Evolutionary conservation across 257 asterid genomes (phyloP), one percentile per base, ranked within the genome.

Genomic region (Schizonepeta tenuifolia): DNA sequence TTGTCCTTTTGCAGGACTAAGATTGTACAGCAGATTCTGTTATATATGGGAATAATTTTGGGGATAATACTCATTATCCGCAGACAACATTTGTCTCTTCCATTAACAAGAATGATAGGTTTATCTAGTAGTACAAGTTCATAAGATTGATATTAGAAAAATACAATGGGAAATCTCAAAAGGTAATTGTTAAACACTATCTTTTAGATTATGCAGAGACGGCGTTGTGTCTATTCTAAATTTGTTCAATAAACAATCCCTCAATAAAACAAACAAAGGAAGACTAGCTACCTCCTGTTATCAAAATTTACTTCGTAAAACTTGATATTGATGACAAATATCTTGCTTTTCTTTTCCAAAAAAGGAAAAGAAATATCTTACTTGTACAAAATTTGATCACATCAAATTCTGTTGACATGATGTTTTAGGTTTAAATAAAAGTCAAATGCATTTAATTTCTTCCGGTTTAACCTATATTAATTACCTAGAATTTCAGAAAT

Each of bases 1-100:
- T 65, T 44, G 55, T 43, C 69, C 56, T 64, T 64, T 63, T 21
- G 56, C 69, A 64, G 69, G 21, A 35, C 47, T 18, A 18, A 62
- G 49, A 10, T 54, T 54, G 60, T 21, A 54, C 7, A 22, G 33
- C 60, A 54, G n/a, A 57, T 28, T 56, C 18, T 55, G 11, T 12
- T 43, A 55, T 10, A 5, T n/a, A 13, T 1, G 40, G 9, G 9
- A 40, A 61, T 18, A 1, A 61, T 36, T 21, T 20, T 61, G 11
- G 65, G 26, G 31, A 17, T 61, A 17, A 6, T 33, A 14, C 35
- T 38, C 33, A 36, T 12, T 20, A 40, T 40, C 36, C 40, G 36
- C 69, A 40, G 69, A 63, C 69, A 63, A 20, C 20, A 10, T 40
- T 40, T 63, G 69, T 64, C 40, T 7, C 20, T 11, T 64, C 18